Conservation (phyloP, 495 filamentous ascomycete genomes). For the Neurospora terricola region DNA sequence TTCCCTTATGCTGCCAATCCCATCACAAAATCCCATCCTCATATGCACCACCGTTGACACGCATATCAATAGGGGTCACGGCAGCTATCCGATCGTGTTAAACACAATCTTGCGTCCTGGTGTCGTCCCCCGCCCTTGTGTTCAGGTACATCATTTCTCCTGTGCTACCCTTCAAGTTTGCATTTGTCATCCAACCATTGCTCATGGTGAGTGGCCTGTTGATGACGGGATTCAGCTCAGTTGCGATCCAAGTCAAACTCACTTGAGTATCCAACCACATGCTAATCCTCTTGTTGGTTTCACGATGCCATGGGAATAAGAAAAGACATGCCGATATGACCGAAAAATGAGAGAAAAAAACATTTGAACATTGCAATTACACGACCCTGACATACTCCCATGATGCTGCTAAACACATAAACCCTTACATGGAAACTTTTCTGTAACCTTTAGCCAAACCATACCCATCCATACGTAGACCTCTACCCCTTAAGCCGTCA, state of each 20-base stretch:
- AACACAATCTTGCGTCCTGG: not conserved
- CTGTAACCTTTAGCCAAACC: not conserved
- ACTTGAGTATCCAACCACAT: not conserved
- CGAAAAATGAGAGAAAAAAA: not conserved
- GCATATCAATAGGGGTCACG: not conserved
- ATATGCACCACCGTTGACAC: not conserved
- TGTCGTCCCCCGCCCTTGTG: not conserved
- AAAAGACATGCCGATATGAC: not conserved
- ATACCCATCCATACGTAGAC: not conserved
- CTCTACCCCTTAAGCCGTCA: constrained; percentile 1
- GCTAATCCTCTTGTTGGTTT: not conserved
- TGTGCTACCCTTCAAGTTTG: not conserved
- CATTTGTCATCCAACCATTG: not conserved
- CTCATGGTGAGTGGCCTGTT: not conserved
- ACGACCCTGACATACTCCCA: not conserved
- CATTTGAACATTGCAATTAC: not conserved
- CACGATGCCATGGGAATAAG: not conserved
- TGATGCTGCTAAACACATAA: not conserved
- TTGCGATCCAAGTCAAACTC: not conserved
- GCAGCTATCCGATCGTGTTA: not conserved
- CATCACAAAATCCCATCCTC: not conserved
- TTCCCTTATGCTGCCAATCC: not conserved
- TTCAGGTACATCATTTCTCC: not conserved
- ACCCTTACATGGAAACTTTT: not conserved
- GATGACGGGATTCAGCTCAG: not conserved